These are phyloP conservation scores for Chamaecyparis obtusa DNA, from an alignment of 75 land plant species.

Conservation along the genomic window DNA sequence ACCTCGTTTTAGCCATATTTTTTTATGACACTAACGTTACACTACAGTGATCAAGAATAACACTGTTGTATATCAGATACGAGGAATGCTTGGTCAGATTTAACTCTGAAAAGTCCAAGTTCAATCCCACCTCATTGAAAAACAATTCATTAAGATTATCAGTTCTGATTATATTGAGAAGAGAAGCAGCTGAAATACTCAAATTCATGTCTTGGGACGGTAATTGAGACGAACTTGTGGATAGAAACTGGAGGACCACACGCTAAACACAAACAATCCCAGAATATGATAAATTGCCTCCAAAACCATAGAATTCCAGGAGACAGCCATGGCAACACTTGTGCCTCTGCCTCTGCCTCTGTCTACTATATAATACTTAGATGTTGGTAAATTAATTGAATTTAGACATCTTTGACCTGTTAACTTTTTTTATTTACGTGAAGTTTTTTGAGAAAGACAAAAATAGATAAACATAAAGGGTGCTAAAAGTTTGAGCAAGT, in stretches of 20 bases:
- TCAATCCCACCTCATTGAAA: conserved; percentile 85
- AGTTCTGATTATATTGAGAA: background rate
- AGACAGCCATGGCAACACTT: conserved; percentile 16
- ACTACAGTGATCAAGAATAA: conserved; percentile 82
- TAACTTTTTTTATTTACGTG: too few relatives aligned
- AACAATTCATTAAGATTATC: background rate
- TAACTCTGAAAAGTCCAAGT: conserved; percentile 86
- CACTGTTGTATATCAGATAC: conserved; percentile 79
- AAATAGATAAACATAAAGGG: too few relatives aligned
- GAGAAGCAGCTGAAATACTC: background rate
- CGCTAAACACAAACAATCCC: conserved; percentile 63
- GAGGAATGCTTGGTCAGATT: too few relatives aligned
- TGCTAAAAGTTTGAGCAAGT: too few relatives aligned
- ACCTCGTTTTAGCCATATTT: conserved; percentile 85
- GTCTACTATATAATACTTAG: background rate
- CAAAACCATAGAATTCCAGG: conserved; percentile 65
- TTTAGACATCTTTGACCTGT: too few relatives aligned
- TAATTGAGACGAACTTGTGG: conserved; percentile 90
- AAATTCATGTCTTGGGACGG: conserved; percentile 68
- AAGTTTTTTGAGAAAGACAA: too few relatives aligned
- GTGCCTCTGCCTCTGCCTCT: conserved; percentile 16
- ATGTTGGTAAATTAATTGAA: background rate
- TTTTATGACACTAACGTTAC: conserved; percentile 73
- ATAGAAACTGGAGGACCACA: conserved; percentile 96
- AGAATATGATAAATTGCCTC: conserved; percentile 60